Base-by-base conservation (phyloP, 176 grass and related monocot species). In the Alloteropsis semialata region DNA sequence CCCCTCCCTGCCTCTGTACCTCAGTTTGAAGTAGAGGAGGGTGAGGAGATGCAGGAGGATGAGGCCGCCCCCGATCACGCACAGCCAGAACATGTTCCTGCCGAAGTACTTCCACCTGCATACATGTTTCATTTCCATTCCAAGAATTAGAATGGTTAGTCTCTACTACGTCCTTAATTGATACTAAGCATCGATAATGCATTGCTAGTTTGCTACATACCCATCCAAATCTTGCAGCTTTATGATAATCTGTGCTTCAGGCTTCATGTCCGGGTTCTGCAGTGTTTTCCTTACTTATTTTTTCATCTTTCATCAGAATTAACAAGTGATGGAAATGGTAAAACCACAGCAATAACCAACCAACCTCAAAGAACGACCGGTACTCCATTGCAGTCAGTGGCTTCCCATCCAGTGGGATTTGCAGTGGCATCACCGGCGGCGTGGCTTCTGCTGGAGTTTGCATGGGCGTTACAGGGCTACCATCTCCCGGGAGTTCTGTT, bases 11-110 rank as follows among this genome's bases (percentile, higher is more conserved):
- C 10, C 14, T 11, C 63, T 91, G 72, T 71, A 91, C 30, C 88
- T 72, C 37, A 92, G 9, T 68, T 64, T 86, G 19, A 98, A 30
- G 65, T 76, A 82, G 11, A 89, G 46, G 74, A 98, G 84, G 76
- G 89, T 37, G 28, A 75, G 53, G 13, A 69, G 50, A 46, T 95
- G 96, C 21, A 92, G 74, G 41, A 95, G 67, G 37, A 93, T 43
- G 39, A 98, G 82, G 14, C 92, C 91, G 53, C 87, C 92, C 4
- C 85, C 89, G 14, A 98, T 84, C 39, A 93, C 87, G 2, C 79
- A 92, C 80, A 95, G 64, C 96, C 96, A 98, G 27, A 98, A 78
- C 89, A 98, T 90, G 91, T 95, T 98, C 50, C 93, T 88, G 53
- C 87, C 82, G 21, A 98, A 98, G 43, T 88, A 90, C 13, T 88